phyloP scores from a whole-genome alignment of 176 grass and related monocot genomes.

The Urochloa ruziziensis region DNA sequence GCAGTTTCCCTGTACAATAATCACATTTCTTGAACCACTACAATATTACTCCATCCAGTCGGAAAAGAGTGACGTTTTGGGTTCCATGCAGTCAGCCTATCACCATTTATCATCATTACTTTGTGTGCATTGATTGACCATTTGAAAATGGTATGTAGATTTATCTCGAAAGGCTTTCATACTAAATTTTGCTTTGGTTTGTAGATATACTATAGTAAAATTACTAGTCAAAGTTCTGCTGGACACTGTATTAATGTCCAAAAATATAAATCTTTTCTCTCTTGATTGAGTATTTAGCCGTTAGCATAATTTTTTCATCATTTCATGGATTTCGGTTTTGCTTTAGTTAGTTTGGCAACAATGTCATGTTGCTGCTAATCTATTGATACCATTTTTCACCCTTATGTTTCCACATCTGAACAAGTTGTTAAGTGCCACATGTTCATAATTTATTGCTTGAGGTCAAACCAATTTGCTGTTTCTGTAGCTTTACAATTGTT shows the following conservation, averaged over 20 bases:
- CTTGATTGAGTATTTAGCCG: background rate
- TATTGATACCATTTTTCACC: background rate
- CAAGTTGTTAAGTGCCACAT: background rate
- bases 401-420: background rate
- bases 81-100: background rate
- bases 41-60: background rate
- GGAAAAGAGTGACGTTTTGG: background rate
- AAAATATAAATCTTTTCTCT: background rate
- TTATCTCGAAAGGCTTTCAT: background rate
- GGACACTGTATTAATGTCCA: background rate
- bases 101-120: background rate
- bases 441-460: background rate
- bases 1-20: slow-evolving; percentile 14
- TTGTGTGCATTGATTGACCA: background rate
- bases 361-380: background rate
- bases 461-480: background rate
- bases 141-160: background rate
- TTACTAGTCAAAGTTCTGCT: background rate
- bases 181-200: background rate
- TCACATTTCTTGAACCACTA: slow-evolving; percentile 5
- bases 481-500: background rate
- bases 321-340: background rate
- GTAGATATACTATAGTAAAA: background rate
- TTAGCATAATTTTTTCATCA: background rate
- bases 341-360: background rate